Conservation (phyloP, 345 rosid genomes). For the Salix udensis region DNA sequence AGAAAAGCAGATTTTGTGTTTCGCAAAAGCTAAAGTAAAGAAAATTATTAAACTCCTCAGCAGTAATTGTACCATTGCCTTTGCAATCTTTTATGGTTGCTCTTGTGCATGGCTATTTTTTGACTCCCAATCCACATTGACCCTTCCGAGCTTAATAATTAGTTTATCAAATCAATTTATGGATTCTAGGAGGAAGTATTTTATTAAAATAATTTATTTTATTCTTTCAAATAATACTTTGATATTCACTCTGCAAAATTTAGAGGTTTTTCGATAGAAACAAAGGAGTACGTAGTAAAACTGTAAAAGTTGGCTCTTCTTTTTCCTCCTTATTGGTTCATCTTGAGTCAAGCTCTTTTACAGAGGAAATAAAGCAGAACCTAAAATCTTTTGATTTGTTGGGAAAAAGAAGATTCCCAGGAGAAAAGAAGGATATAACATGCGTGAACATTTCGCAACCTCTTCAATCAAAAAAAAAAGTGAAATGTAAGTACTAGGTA, state of each 20-base stretch:
- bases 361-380: constrained; percentile 11
- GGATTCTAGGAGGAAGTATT: no score
- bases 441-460: constrained; percentile 30
- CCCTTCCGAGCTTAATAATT: background rate
- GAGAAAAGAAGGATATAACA: constrained; percentile 15
- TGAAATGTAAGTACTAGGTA: constrained; percentile 4
- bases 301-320: background rate
- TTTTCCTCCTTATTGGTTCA: background rate
- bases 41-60: background rate
- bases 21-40: constrained; percentile 33
- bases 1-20: constrained; percentile 9
- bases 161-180: no score
- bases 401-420: constrained; percentile 44
- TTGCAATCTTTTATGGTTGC: background rate
- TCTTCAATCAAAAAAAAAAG: constrained; percentile 14
- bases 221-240: no score
- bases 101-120: constrained; percentile 17
- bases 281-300: background rate
- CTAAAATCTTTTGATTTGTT: constrained; percentile 17
- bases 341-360: constrained; percentile 11
- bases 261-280: background rate
- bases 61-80: background rate
- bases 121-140: background rate
- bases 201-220: no score
- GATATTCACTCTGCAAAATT: no score